Conservation (phyloP, 2,329 filamentous ascomycete species). For the Lizonia empirigonia region DNA sequence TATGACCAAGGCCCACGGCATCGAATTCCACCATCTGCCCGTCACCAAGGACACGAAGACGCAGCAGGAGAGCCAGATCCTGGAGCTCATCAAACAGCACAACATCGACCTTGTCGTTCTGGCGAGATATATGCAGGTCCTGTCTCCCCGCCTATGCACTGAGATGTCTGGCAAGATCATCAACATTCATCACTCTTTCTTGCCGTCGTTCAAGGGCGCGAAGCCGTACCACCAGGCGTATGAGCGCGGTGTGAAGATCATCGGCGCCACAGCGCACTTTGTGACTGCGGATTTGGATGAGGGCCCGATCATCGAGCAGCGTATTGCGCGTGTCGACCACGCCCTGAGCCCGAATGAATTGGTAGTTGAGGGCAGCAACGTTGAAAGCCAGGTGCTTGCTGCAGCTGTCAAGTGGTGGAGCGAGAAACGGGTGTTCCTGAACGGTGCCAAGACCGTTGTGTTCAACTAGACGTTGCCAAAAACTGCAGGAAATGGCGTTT, state of each 20-base stretch:
- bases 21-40: conserved; percentile 80
- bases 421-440: conserved; percentile 77
- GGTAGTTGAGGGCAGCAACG: conserved; percentile 79
- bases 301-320: conserved; percentile 87
- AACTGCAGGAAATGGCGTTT: neutral
- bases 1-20: conserved; percentile 73
- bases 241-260: conserved; percentile 86
- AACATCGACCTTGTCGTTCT: conserved; percentile 79
- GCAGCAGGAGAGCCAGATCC: conserved; percentile 72
- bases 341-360: conserved; percentile 75
- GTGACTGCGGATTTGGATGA: conserved; percentile 85
- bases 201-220: conserved; percentile 86
- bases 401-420: conserved; percentile 84
- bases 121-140: conserved; percentile 86
- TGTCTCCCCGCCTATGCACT: conserved; percentile 73
- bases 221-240: conserved; percentile 89
- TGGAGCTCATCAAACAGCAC: conserved; percentile 72
- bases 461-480: conserved; percentile 57
- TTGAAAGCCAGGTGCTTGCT: conserved; percentile 82
- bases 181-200: conserved; percentile 89
- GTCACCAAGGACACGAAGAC: conserved; percentile 79
- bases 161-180: conserved; percentile 87
- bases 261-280: conserved; percentile 84
- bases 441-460: conserved; percentile 80
- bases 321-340: conserved; percentile 77